A percentile compares a stretch with the other conserved stretches of the same genome.
phyloP scores from a whole-genome alignment of 2,329 filamentous ascomycete species.

The Aspergillus fischeri region DNA sequence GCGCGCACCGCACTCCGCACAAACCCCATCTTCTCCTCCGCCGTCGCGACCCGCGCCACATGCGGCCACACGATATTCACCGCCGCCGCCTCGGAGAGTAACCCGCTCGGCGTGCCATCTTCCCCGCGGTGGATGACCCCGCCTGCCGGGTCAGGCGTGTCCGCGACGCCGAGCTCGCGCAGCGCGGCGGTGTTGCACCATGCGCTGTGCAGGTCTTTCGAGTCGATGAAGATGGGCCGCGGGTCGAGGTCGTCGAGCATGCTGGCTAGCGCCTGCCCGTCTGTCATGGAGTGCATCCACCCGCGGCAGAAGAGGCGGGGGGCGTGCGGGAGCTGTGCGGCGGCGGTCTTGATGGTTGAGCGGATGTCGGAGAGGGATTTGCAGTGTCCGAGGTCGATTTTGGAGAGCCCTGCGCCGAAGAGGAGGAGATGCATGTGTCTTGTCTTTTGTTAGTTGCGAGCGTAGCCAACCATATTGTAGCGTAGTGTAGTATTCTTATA shows the following conservation, averaged over 20 bases:
- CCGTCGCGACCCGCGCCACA: constrained; percentile 38
- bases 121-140: constrained; percentile 44
- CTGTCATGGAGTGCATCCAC: constrained; percentile 48
- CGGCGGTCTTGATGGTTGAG: constrained; percentile 35
- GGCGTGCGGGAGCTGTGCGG: constrained; percentile 32
- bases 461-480: too few species aligned
- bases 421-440: constrained; percentile 40
- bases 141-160: constrained; percentile 40
- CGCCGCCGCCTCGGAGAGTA: constrained; percentile 45
- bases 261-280: constrained; percentile 39
- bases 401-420: constrained; percentile 44
- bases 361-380: constrained; percentile 42
- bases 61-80: constrained; percentile 47
- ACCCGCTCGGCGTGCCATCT: constrained; percentile 36
- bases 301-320: constrained; percentile 44
- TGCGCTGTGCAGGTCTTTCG: constrained; percentile 47
- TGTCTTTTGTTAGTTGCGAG: not conserved
- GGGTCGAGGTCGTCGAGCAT: constrained; percentile 46
- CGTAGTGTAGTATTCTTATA: not conserved
- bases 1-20: constrained; percentile 40
- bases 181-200: constrained; percentile 50
- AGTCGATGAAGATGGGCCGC: constrained; percentile 48
- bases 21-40: constrained; percentile 40
- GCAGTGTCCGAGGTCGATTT: constrained; percentile 41
- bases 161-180: constrained; percentile 40